Evolutionary conservation across 371 early-diverging fungal species (phyloP).

Genomic region (Apophysomyces trapeziformis): DNA sequence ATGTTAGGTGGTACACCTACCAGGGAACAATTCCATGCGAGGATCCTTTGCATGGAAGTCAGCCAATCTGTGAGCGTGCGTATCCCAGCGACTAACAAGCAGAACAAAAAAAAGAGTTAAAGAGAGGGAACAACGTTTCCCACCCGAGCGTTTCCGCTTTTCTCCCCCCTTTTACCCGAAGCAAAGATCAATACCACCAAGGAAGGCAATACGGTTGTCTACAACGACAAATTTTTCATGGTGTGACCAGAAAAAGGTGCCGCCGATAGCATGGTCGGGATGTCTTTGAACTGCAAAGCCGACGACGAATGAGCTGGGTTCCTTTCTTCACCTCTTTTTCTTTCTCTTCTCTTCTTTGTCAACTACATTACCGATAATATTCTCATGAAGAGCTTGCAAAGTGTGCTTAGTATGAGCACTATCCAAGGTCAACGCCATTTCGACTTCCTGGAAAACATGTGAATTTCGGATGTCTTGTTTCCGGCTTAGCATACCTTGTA

Average conservation of each 20-base stretch:
- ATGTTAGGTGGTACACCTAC: constrained; percentile 33
- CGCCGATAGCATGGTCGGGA: constrained; percentile 79
- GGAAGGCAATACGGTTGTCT: constrained; percentile 86
- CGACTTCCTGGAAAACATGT: constrained; percentile 64
- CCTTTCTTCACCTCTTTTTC: constrained; percentile 18
- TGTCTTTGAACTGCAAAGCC: constrained; percentile 71
- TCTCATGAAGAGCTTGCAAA: constrained; percentile 76
- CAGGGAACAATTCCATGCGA: constrained; percentile 43
- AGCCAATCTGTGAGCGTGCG: constrained; percentile 78
- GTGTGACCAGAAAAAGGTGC: constrained; percentile 86
- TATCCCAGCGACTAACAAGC: constrained; percentile 79
- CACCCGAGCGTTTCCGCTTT: no score
- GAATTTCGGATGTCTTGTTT: neutral
- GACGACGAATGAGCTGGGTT: constrained; percentile 28
- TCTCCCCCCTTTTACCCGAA: constrained; percentile 58
- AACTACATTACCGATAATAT: constrained; percentile 62
- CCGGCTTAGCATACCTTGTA: constrained; percentile 67
- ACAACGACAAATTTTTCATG: constrained; percentile 75
- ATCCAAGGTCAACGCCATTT: constrained; percentile 78
- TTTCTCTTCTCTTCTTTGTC: constrained; percentile 15
- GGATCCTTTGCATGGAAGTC: constrained; percentile 56
- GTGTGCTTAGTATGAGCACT: constrained; percentile 82
- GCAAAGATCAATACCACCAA: constrained; percentile 94
- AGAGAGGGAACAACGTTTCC: no score
- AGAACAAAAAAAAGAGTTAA: constrained; percentile 6